A percentile compares a stretch with the other conserved stretches of the same genome.
Evolutionary conservation across 345 rosid genomes (phyloP).

Genomic region (Sonneratia alba): DNA sequence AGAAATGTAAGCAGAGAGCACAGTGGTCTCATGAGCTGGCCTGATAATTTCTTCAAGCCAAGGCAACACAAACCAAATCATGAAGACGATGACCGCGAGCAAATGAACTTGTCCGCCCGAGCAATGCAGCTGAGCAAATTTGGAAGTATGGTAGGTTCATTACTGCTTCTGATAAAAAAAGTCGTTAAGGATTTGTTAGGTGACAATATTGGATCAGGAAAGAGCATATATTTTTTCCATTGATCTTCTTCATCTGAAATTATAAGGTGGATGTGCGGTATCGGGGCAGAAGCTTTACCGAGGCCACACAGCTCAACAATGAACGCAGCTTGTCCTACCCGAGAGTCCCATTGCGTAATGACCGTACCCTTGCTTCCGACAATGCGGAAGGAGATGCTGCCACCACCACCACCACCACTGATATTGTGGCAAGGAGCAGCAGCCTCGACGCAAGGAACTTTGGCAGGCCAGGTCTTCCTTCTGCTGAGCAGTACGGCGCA

Average conservation of each 20-base stretch:
- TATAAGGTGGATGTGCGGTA: conserved; percentile 40
- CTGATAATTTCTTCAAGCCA: conserved; percentile 34
- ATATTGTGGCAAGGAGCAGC: conserved; percentile 13
- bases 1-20: conserved; percentile 47
- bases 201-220: too few species aligned
- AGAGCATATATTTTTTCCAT: conserved; percentile 16
- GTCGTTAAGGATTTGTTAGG: neutral
- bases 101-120: conserved; percentile 51
- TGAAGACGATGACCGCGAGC: conserved; percentile 14
- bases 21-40: conserved; percentile 64
- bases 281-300: conserved; percentile 30
- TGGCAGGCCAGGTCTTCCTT: neutral
- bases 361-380: conserved; percentile 26
- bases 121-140: conserved; percentile 72
- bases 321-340: conserved; percentile 45
- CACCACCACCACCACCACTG: conserved; percentile 11
- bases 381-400: conserved; percentile 50
- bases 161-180: conserved; percentile 9
- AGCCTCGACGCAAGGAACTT: conserved; percentile 15
- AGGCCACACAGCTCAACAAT: conserved; percentile 23
- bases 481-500: conserved; percentile 7
- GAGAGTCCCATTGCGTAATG: conserved; percentile 19
- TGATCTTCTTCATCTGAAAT: conserved; percentile 27
- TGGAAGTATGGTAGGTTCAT: conserved; percentile 67
- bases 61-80: conserved; percentile 17